These are phyloP conservation scores for Pseudopithomyces maydicus DNA, from an alignment of 2,329 filamentous ascomycete genomes.

Conservation along the genomic window DNA sequence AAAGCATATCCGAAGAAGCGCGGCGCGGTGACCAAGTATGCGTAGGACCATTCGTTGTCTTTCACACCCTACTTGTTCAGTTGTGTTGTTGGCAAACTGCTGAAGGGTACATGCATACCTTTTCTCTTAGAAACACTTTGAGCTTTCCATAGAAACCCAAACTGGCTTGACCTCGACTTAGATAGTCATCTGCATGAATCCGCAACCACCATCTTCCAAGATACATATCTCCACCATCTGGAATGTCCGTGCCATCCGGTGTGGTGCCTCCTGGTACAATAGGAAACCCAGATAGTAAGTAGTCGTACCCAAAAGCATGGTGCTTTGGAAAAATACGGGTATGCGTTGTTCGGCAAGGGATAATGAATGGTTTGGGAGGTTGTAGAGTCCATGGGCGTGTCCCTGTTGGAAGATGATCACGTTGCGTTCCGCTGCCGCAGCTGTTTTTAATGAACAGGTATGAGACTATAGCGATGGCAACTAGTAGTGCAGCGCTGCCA, in stretches of 20 bases:
- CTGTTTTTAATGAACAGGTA: background rate
- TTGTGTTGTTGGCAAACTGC: background rate
- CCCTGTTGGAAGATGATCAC: background rate
- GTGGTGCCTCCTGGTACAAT: conserved; percentile 62
- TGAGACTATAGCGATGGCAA: conserved; percentile 18
- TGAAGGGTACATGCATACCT: conserved; percentile 49
- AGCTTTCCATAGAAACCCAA: conserved; percentile 68
- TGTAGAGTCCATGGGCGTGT: conserved; percentile 16
- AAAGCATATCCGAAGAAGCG: conserved; percentile 72
- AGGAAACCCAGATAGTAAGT: conserved; percentile 71
- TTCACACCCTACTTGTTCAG: conserved; percentile 58
- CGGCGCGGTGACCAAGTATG: conserved; percentile 73
- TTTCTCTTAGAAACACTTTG: conserved; percentile 60
- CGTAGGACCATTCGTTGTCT: conserved; percentile 65
- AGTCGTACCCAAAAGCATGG: conserved; percentile 72
- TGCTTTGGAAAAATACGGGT: conserved; percentile 68
- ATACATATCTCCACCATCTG: conserved; percentile 26
- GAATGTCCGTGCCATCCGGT: conserved; percentile 17
- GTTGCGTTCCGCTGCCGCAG: background rate
- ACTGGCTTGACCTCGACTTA: conserved; percentile 59
- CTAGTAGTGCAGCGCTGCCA: conserved; percentile 8
- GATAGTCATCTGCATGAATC: conserved; percentile 65
- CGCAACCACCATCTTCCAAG: conserved; percentile 60
- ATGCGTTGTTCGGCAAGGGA: conserved; percentile 70
- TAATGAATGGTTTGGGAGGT: conserved; percentile 52